Evolutionary conservation across 495 filamentous ascomycete species (phyloP), one percentile per base, ranked within the genome.

Genomic region (Lasiosphaeria ovina): DNA sequence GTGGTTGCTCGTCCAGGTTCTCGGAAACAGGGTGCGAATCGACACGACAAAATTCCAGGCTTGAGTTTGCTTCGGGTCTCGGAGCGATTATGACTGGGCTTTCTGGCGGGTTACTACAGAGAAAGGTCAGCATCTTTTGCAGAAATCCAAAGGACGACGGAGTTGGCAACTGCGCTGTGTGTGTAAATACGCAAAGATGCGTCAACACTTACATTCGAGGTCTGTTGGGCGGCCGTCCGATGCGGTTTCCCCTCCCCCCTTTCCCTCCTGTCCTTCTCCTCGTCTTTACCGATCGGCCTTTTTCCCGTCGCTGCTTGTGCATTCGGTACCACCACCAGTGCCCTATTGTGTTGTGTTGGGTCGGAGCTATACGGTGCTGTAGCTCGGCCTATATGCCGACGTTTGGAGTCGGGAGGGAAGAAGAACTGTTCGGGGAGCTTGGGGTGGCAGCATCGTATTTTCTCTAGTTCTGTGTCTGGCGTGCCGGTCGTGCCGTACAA

Each of bases 361-460:
- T 42, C 1, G 8, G 38, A 42, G 38, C 8, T 14, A 14, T 5
- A n/a, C 5, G 44, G 16, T 47, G 44, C 44, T 47, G 44, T 47
- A 47, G 44, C 44, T 47, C 44, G 44, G 44, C 4, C 12, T 47
- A n/a, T 47, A 47, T 47, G 44, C 16, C 5, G 44, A 47, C 5
- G 44, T 47, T 47, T n/a, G 44, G 7, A 47, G 44, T n/a, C 44
- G 44, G 44, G 44, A 47, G 16, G 44, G 44, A n/a, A 47, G 16
- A 14, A 47, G 44, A 47, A 47, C 11, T n/a, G 44, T 47, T 14
- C 44, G 12, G 5, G 44, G 44, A 4, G 44, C 44, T 14, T n/a
- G 12, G 5, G 44, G 44, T 5, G 44, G 12, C 12, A 47, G 44
- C 44, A 47, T 47, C 4, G 16, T 24, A 24, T 24, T 24, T 24